Evolutionary conservation across 305 asterid genomes (phyloP).

Genomic region (Solanum hybrid): DNA sequence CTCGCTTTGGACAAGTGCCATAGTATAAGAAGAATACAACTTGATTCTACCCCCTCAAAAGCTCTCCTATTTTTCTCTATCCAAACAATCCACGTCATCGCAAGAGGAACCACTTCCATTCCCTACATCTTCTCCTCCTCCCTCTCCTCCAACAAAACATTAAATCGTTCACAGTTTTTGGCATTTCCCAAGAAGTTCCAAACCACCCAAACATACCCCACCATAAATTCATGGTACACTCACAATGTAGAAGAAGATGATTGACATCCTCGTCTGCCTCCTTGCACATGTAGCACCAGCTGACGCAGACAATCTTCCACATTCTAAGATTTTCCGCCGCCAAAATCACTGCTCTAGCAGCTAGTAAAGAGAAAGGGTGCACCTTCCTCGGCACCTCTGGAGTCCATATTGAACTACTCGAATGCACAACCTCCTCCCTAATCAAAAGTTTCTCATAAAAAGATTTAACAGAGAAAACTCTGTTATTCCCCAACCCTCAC

Average conservation of each 20-base stretch:
- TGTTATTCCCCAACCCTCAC: not conserved
- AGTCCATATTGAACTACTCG: not conserved
- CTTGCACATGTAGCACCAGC: not conserved
- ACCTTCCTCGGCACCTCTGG: not conserved
- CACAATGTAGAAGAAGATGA: not conserved
- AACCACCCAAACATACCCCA: not conserved
- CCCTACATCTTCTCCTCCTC: not conserved
- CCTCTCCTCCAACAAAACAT: not conserved
- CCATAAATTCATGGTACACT: not conserved
- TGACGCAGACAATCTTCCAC: not conserved
- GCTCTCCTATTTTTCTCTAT: not conserved
- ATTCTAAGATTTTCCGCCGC: not conserved
- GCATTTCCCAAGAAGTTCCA: not conserved
- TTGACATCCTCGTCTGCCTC: not conserved
- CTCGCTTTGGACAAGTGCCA: not conserved
- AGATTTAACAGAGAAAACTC: not conserved
- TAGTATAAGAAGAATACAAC: not conserved
- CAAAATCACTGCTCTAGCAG: not conserved
- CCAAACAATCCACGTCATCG: not conserved
- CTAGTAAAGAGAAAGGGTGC: not conserved
- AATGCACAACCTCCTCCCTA: not conserved
- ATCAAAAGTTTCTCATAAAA: not conserved
- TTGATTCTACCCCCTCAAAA: not conserved
- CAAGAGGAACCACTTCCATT: not conserved
- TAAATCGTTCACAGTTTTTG: not conserved